A percentile compares a stretch with the other conserved stretches of the same genome.
Conservation (phyloP, 2,329 filamentous ascomycete genomes). For the Ascochyta fabae region DNA sequence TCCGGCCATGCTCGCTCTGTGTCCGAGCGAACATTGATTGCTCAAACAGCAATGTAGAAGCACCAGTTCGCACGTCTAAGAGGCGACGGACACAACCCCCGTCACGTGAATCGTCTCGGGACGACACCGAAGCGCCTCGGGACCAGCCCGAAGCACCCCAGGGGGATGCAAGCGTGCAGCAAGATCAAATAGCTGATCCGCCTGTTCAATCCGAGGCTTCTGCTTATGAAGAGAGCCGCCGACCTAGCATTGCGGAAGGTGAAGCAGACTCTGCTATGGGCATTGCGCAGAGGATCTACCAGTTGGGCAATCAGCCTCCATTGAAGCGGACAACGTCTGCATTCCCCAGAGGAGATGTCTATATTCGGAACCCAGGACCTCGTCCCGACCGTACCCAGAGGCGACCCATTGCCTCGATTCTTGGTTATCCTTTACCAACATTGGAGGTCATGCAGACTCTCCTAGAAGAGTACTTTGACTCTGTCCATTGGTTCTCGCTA, state of each 20-base stretch:
- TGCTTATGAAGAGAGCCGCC: background rate
- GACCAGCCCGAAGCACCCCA: background rate
- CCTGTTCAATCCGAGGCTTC: background rate
- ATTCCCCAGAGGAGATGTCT: slow-evolving; percentile 41
- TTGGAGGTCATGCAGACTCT: slow-evolving; percentile 38
- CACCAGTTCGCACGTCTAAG: slow-evolving; percentile 2
- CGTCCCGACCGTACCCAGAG: slow-evolving; percentile 23
- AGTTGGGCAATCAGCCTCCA: slow-evolving; percentile 34
- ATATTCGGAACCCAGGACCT: slow-evolving; percentile 1
- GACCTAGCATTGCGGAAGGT: slow-evolving; percentile 3
- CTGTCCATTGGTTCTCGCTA: slow-evolving; percentile 56
- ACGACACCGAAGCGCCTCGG: slow-evolving; percentile 2
- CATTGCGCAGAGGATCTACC: slow-evolving; percentile 43
- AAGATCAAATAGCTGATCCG: background rate
- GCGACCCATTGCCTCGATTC: slow-evolving; percentile 23
- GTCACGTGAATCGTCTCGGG: slow-evolving; percentile 12
- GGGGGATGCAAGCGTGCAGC: background rate
- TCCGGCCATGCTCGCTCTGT: slow-evolving; percentile 46
- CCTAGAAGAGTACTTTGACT: slow-evolving; percentile 51
- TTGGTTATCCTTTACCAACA: slow-evolving; percentile 35
- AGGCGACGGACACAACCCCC: slow-evolving; percentile 10
- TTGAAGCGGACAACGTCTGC: slow-evolving; percentile 44
- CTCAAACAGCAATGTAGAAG: background rate
- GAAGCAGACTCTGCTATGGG: slow-evolving; percentile 47
- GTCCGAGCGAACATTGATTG: slow-evolving; percentile 34